Base-by-base conservation (phyloP, 176 grass and related monocot genomes). In the Cenchrus purpureus region DNA sequence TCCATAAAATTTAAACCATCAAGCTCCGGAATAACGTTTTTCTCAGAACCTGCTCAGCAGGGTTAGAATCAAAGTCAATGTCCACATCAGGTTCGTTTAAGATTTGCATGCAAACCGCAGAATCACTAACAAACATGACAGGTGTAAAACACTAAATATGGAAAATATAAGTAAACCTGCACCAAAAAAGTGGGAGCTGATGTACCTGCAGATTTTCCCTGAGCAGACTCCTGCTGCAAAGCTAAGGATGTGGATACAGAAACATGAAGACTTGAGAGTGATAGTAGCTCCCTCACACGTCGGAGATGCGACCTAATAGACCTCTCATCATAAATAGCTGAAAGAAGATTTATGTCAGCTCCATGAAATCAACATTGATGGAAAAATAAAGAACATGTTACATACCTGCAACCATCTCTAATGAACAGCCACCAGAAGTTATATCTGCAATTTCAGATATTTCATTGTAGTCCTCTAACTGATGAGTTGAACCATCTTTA, bases 391-490 rank as follows among this genome's bases (percentile, higher is more conserved):
- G 0, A 76, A 54, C 15, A 37, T 53, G 51, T 52, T 68, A 81
- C 79, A 81, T 85, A 99, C 97, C 91, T 78, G 91, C 79, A 79
- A 99, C 88, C 91, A 99, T 91, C 87, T 97, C 97, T 83, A 99
- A 79, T 31, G 83, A 92, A 90, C 97, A 96, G 57, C 88, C 97
- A 77, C 93, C 91, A 52, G 82, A 69, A 82, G 91, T 91, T 85
- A 99, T 97, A 85, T 99, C 97, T 58, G 97, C 92, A 77, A 97
- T 87, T 69, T 99, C 94, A 65, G 93, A 90, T 82, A 99, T 96
- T 92, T 99, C 97, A 79, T 94, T 99, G 84, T 99, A 97, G 73
- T 99, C 97, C 84, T 99, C 97, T 77, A 99, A 82, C 87, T 89
- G 92, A 87, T 97, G 90, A 14, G 82, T 62, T 48, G 84, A 96